Percentiles rank a stretch among this genome's conserved stretches.
These are phyloP conservation scores for Solanum pennellii DNA, from an alignment of 257 asterid species.

Conservation along the genomic window DNA sequence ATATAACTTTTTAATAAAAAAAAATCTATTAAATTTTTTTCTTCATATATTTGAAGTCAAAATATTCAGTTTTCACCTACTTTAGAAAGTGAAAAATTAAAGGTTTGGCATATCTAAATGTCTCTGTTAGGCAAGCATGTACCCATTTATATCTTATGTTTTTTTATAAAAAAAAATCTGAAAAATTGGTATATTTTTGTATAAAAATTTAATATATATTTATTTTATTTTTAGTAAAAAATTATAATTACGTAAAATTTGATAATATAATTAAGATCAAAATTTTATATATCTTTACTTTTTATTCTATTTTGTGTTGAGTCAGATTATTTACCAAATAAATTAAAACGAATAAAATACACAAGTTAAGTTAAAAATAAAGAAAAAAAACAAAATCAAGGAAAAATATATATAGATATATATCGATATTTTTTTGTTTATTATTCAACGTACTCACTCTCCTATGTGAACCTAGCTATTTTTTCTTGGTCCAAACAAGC, in stretches of 20 bases:
- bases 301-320: no score
- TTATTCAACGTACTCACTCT: accelerated
- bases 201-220: background rate
- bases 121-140: background rate
- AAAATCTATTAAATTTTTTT: no score
- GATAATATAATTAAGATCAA: no score
- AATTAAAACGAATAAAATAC: background rate
- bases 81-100: background rate
- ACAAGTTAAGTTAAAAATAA: no score
- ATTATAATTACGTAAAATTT: background rate
- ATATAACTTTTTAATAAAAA: background rate
- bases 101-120: background rate
- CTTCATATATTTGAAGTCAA: background rate
- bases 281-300: no score
- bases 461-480: background rate
- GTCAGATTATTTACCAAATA: background rate
- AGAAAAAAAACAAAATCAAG: no score
- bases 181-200: background rate
- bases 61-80: background rate
- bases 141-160: background rate
- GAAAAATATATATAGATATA: no score
- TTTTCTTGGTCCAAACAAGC: no score
- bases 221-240: background rate
- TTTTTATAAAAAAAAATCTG: no score
- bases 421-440: background rate